Conservation (phyloP, 164 flowering plant genomes). For the Magnolia changhungtana region DNA sequence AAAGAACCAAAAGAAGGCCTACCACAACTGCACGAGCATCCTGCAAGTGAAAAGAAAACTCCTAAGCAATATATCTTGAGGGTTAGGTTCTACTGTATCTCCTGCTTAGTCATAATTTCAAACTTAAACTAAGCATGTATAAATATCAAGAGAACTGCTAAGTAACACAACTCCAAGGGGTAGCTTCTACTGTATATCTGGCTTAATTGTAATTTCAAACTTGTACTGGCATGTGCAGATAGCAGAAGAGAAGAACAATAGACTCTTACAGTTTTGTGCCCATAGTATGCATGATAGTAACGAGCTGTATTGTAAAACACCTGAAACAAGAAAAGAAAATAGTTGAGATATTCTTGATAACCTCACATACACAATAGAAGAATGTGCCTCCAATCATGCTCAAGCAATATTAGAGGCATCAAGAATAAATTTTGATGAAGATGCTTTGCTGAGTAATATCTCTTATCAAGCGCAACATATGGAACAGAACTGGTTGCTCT, state of each 20-base stretch:
- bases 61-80: background rate
- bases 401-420: background rate
- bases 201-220: background rate
- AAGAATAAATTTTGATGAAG: background rate
- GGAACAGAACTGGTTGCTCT: background rate
- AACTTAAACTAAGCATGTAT: background rate
- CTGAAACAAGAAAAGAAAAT: slow-evolving; percentile 35
- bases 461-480: background rate
- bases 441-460: background rate
- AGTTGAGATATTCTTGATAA: background rate
- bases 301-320: slow-evolving; percentile 90
- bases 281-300: slow-evolving; percentile 89
- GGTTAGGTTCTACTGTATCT: background rate
- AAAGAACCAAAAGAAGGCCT: slow-evolving; percentile 78
- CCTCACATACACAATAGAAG: background rate
- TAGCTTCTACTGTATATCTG: no score
- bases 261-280: slow-evolving; percentile 85
- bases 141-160: background rate
- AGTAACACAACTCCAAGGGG: background rate
- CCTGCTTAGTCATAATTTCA: background rate
- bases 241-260: slow-evolving; percentile 4
- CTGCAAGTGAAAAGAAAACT: slow-evolving; percentile 30
- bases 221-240: background rate
- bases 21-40: slow-evolving; percentile 86
- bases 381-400: background rate